Evolutionary conservation across 2,329 filamentous ascomycete genomes (phyloP).

Genomic region (Botryotinia calthae): DNA sequence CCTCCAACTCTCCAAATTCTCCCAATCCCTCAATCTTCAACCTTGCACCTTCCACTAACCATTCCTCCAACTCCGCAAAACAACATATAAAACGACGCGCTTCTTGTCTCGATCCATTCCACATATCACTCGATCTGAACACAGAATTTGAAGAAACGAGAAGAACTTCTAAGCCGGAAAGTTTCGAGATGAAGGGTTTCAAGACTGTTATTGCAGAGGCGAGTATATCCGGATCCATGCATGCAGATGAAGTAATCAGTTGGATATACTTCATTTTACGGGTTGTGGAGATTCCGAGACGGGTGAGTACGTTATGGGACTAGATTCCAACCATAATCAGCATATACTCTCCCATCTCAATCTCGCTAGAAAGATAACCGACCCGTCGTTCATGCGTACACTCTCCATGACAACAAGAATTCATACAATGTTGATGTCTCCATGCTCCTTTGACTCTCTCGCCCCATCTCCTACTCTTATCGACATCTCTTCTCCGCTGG

Average conservation of each 20-base stretch:
- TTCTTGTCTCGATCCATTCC: background rate
- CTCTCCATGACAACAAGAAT: background rate
- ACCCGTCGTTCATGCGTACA: conserved; percentile 8
- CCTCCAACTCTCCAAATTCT: background rate
- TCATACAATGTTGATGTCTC: conserved; percentile 19
- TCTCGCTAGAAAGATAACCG: background rate
- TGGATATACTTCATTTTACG: conserved; percentile 9
- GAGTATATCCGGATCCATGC: conserved; percentile 16
- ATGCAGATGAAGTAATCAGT: background rate
- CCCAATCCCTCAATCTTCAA: conserved; percentile 2
- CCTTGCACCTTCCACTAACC: background rate
- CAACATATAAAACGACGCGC: background rate
- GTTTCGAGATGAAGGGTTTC: background rate
- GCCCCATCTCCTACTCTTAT: background rate
- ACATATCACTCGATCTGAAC: accelerated
- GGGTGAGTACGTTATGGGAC: background rate
- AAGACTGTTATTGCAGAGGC: conserved; percentile 17
- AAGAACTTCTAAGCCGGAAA: background rate
- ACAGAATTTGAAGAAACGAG: background rate
- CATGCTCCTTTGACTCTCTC: background rate
- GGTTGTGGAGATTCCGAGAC: background rate
- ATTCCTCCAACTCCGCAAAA: conserved; percentile 13
- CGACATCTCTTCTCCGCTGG: background rate
- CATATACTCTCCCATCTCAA: background rate
- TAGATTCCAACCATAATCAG: background rate